phyloP scores from a whole-genome alignment of 164 flowering plant species.

The Warburgia ugandensis region DNA sequence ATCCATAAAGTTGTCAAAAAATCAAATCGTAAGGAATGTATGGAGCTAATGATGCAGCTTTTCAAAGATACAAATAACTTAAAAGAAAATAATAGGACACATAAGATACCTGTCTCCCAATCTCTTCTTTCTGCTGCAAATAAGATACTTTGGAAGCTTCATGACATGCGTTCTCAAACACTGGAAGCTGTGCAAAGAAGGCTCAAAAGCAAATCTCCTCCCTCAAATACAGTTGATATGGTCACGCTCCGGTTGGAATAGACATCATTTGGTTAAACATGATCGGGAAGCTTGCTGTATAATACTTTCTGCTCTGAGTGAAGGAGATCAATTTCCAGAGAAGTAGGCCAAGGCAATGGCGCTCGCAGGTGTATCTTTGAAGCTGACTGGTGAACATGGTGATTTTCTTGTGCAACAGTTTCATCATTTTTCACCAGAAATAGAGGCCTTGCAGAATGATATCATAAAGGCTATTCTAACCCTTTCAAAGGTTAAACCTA shows the following conservation, averaged over 20 bases:
- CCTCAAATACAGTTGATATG: slow-evolving; percentile 20
- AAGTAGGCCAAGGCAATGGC: slow-evolving; percentile 63
- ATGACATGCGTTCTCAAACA: slow-evolving; percentile 28
- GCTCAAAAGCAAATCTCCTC: slow-evolving; percentile 27
- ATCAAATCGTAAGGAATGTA: slow-evolving; percentile 3
- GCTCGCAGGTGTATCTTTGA: slow-evolving; percentile 43
- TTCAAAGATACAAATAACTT: slow-evolving; percentile 40
- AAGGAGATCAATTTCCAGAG: slow-evolving; percentile 38
- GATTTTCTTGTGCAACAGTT: slow-evolving; percentile 24
- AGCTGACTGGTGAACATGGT: slow-evolving; percentile 19
- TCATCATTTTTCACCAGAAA: slow-evolving; percentile 37
- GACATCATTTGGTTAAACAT: slow-evolving; percentile 19
- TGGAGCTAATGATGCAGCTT: slow-evolving; percentile 15
- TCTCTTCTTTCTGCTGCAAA: slow-evolving; percentile 31
- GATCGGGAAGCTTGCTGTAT: slow-evolving; percentile 27
- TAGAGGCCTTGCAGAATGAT: slow-evolving; percentile 45
- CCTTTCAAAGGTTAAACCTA: slow-evolving; percentile 25
- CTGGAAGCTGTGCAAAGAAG: slow-evolving; percentile 58
- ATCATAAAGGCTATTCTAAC: slow-evolving; percentile 53
- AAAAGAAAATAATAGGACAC: slow-evolving; percentile 11
- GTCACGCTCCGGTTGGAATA: slow-evolving; percentile 22
- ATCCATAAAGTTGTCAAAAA: slow-evolving; percentile 18
- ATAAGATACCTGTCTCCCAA: slow-evolving; percentile 11
- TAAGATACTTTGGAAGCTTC: slow-evolving; percentile 38
- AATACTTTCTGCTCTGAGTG: slow-evolving; percentile 37